phyloP scores from a whole-genome alignment of 441 rosid species.

The Bocquillonia castaneifolia region DNA sequence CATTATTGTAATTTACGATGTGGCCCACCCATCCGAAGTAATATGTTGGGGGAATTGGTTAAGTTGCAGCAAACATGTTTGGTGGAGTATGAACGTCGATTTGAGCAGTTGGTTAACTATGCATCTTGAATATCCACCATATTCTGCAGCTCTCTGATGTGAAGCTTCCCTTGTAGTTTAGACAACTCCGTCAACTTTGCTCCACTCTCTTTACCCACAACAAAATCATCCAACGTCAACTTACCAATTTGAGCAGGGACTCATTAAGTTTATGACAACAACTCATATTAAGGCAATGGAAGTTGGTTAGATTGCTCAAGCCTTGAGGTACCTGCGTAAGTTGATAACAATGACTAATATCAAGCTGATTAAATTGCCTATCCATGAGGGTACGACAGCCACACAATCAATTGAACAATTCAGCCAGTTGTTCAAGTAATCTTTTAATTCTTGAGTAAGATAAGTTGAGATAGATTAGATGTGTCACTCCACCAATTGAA shows the following conservation, averaged over 20 bases:
- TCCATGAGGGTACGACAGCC: background rate
- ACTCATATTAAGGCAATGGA: constrained; percentile 2
- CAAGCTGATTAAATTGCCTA: background rate
- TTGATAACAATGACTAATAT: background rate
- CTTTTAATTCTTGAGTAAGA: background rate
- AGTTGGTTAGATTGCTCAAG: background rate
- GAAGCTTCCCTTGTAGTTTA: constrained; percentile 6
- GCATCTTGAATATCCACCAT: constrained; percentile 5
- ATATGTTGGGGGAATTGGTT: background rate
- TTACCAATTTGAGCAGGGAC: too few relatives aligned
- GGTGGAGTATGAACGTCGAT: background rate
- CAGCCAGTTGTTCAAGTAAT: background rate
- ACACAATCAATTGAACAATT: background rate
- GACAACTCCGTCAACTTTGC: too few relatives aligned
- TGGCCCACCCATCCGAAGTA: background rate
- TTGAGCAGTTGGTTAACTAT: background rate
- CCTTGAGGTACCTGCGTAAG: constrained; percentile 4
- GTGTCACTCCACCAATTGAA: background rate
- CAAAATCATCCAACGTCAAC: too few relatives aligned
- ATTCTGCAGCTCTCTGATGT: constrained; percentile 1
- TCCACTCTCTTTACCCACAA: too few relatives aligned
- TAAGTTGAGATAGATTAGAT: background rate
- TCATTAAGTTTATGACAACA: too few relatives aligned
- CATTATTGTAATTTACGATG: background rate
- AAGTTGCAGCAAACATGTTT: background rate